phyloP scores from a whole-genome alignment of 2,329 filamentous ascomycete genomes.

The Aspergillus bombycis region DNA sequence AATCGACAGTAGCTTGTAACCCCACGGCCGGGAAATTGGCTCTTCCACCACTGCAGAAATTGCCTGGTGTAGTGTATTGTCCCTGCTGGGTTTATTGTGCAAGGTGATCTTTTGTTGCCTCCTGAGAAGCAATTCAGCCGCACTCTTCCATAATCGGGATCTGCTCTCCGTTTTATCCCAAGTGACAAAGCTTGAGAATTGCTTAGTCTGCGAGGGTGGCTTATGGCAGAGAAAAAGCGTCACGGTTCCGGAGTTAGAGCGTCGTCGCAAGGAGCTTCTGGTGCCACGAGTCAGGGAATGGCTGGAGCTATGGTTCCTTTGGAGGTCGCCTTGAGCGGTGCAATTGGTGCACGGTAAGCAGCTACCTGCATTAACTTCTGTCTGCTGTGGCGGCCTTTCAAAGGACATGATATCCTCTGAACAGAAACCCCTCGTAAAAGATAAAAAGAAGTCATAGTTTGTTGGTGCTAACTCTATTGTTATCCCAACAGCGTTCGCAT shows the following conservation, averaged over 20 bases:
- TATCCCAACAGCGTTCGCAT: slow-evolving; percentile 56
- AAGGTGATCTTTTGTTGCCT: not conserved
- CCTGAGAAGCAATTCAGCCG: not conserved
- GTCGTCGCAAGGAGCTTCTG: slow-evolving; percentile 39
- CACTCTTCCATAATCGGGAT: not conserved
- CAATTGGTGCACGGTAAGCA: slow-evolving; percentile 64
- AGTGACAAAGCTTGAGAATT: slow-evolving; percentile 1
- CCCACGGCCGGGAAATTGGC: not conserved
- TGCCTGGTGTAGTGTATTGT: not conserved
- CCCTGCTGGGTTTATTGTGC: not conserved
- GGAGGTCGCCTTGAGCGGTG: slow-evolving; percentile 60
- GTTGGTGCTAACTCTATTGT: slow-evolving; percentile 9
- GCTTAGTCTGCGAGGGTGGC: slow-evolving; percentile 4
- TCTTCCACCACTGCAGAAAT: not conserved
- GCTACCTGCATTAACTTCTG: not conserved
- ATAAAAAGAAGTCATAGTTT: not conserved
- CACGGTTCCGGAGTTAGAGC: slow-evolving; percentile 57
- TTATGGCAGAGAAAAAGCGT: slow-evolving; percentile 63
- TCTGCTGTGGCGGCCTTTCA: not conserved
- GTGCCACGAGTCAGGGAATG: slow-evolving; percentile 40
- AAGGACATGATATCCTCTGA: not conserved
- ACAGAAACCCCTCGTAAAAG: not conserved
- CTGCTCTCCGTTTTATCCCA: not conserved
- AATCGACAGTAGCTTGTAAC: not conserved
- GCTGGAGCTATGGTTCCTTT: slow-evolving; percentile 52